These are phyloP conservation scores for Giardia muris DNA, from an alignment of 208 protist genomes.

Conservation along the genomic window DNA sequence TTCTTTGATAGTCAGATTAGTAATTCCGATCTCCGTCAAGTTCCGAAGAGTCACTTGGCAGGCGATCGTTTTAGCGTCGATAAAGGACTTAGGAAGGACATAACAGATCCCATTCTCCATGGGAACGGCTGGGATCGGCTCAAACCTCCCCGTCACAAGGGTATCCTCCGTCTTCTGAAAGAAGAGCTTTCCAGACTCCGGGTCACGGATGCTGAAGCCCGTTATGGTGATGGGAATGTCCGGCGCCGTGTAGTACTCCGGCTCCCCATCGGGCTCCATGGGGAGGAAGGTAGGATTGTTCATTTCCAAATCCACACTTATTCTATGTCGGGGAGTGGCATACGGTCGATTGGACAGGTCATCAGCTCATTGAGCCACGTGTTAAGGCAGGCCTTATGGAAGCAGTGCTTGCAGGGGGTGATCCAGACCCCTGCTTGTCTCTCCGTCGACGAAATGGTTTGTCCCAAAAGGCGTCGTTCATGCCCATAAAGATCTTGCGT, in stretches of 20 bases:
- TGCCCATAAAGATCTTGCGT: not conserved
- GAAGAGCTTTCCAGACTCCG: not conserved
- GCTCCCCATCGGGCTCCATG: no score
- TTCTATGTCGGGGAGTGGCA: not conserved
- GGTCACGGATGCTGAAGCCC: not conserved
- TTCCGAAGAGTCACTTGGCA: not conserved
- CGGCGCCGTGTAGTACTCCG: not conserved
- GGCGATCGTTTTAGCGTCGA: not conserved
- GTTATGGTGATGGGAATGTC: not conserved
- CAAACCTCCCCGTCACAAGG: not conserved
- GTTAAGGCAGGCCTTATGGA: not conserved
- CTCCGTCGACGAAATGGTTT: not conserved
- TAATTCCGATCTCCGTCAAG: not conserved
- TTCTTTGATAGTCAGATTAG: not conserved
- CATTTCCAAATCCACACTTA: no score
- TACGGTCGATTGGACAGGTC: not conserved
- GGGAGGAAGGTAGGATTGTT: no score
- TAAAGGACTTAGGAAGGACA: not conserved
- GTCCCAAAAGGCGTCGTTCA: not conserved
- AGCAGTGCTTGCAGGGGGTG: not conserved
- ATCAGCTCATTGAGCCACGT: not conserved
- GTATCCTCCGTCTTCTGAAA: not conserved
- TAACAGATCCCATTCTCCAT: not conserved
- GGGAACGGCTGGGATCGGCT: not conserved
- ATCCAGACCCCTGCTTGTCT: not conserved